Evolutionary conservation across 1,284 basidiomycete genomes (phyloP), one percentile per base, ranked within the genome.

Genomic region (Sanguinoderma infundibulare): DNA sequence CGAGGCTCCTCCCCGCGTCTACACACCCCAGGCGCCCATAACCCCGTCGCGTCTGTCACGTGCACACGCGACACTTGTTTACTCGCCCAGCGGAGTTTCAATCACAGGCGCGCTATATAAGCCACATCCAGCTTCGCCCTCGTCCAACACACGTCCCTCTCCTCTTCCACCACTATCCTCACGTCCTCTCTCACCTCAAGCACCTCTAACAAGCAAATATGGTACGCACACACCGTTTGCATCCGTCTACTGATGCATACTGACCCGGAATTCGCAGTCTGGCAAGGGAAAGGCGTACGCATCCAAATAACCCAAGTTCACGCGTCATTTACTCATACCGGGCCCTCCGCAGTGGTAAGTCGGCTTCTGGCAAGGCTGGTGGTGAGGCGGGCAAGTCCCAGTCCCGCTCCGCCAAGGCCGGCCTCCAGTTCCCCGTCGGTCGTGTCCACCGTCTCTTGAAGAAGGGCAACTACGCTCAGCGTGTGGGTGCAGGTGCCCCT

Each of bases 371-470:
- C 28, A 85, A 83, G 73, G 81, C 80, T 53, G 80, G 81, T 69
- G 81, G 79, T 67, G 85, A 80, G 26, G 64, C 74, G 22, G 70
- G 72, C 62, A 83, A 82, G 72, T 75, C 78, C 8, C 77, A 86
- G 72, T 89, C 91, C 61, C 89, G 90, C 66, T 94, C 92, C 39
- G 81, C 86, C 64, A 93, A 91, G 79, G 86, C 86, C 39, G 92
- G 92, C 64, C 82, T 95, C 67, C 90, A 90, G 76, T 92, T 95
- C 81, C 92, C 94, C 62, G 93, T 95, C 68, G 90, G 90, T 77
- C 91, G 94, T 85, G 91, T 95, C 72, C 92, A 94, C 77, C 87
- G 93, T 80, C 81, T 91, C 59, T 76, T 95, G 71, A 94, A 91
- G 82, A 87, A 86, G 76, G 89, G 90, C 63, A 91, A 92, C 82